Base-by-base conservation (phyloP, 495 filamentous ascomycete species). In the Aspergillus indologenus region DNA sequence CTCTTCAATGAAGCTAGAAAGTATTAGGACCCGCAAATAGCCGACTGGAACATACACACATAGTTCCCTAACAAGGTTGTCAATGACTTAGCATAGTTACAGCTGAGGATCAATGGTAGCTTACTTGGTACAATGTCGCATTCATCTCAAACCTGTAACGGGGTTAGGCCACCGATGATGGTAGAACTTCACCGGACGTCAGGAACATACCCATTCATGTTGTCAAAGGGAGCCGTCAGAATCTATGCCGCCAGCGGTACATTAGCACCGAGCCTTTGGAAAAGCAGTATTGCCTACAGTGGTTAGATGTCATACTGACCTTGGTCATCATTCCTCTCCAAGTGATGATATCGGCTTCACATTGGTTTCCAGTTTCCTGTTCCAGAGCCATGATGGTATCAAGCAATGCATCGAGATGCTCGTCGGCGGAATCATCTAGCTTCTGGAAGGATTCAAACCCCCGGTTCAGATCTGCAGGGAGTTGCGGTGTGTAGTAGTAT, bases 281-380 rank as follows among this genome's bases (percentile, higher is more conserved):
- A 11, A 20, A 18, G 51, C 5, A 56, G 45, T 5, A 43, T 45
- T 5, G n/a, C n/a, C n/a, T n/a, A 0, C 2, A 52, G 18, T 29
- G 3, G 3, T 40, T 18, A 42, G 18, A 26, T 7, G 22, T n/a
- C n/a, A 17, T 17, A 34, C 9, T 15, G 40, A 90, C 90, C 81
- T 97, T 99, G 56, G 94, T 98, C 89, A 99, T 90, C 91, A 99
- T 97, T 20, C 94, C 94, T 65, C 94, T 78, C 93, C 93, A 99
- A 0, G 93, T 97, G 48, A 98, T 82, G 46, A 99, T 68, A 59
- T 96, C 87, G 9, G 87, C 86, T 45, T 90, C 84, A 34, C 86
- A 86, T 66, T 76, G 85, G 65, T 83, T 82, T 11, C 81, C 81
- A 6, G 80, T 84, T 56, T 84, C 78, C 65, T 83, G 76, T 70